Conservation (phyloP, 768 basidiomycete genomes). For the Xerocomellus chrysenteron region DNA sequence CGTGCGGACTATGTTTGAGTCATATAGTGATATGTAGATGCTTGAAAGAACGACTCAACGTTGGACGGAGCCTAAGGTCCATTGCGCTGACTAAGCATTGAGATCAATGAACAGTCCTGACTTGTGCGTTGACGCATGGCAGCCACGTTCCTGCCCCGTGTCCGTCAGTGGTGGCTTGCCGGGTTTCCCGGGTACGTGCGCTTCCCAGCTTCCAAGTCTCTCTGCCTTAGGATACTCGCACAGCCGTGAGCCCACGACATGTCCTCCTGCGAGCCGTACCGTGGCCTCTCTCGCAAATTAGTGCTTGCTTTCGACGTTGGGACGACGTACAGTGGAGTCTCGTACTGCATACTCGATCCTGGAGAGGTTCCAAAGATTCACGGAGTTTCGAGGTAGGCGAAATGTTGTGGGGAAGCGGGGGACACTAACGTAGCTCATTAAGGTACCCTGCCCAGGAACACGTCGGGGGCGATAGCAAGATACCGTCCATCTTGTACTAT, state of each 20-base stretch:
- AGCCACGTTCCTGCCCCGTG: background rate
- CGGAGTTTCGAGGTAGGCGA: slow-evolving; percentile 26
- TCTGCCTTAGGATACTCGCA: background rate
- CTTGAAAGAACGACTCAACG: no score
- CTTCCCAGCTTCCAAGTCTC: background rate
- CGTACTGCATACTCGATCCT: slow-evolving; percentile 37
- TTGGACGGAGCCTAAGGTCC: no score
- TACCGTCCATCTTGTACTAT: slow-evolving; percentile 50
- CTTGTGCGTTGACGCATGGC: background rate
- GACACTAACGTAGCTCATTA: background rate
- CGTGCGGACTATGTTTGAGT: background rate
- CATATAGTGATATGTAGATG: no score
- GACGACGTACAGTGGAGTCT: slow-evolving; percentile 43
- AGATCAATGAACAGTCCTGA: no score
- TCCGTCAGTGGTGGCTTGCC: background rate
- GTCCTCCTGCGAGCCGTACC: slow-evolving; percentile 32
- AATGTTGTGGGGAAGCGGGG: background rate
- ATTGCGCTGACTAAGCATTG: no score
- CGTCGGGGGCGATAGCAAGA: slow-evolving; percentile 46
- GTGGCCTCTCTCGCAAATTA: slow-evolving; percentile 40
- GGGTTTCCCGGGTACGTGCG: background rate
- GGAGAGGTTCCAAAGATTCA: slow-evolving; percentile 32
- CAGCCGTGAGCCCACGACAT: slow-evolving; percentile 15
- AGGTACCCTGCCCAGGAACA: slow-evolving; percentile 50
- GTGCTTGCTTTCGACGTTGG: slow-evolving; percentile 46